These are phyloP conservation scores for Brassica cretica DNA, from an alignment of 345 rosid genomes.

Conservation along the genomic window DNA sequence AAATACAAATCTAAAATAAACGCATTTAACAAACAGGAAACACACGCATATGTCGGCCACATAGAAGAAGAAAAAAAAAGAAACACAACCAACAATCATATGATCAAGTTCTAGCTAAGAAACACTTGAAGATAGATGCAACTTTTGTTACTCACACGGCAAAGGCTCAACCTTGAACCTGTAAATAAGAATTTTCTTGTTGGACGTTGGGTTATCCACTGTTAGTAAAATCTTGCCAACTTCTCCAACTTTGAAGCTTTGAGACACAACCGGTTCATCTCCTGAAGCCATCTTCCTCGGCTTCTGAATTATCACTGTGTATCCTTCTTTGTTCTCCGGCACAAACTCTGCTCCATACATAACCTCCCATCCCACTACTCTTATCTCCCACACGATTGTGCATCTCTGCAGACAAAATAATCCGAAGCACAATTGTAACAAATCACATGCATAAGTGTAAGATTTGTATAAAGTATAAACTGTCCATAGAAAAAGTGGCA, in stretches of 20 bases:
- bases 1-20: slow-evolving; percentile 13
- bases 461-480: background rate
- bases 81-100: slow-evolving; percentile 21
- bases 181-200: slow-evolving; percentile 39
- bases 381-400: slow-evolving; percentile 38
- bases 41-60: slow-evolving; percentile 23
- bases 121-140: slow-evolving; percentile 9
- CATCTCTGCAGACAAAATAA: slow-evolving; percentile 29
- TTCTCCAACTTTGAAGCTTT: slow-evolving; percentile 42
- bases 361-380: slow-evolving; percentile 45
- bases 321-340: slow-evolving; percentile 36
- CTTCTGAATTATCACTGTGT: slow-evolving; percentile 43
- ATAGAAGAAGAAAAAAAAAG: background rate
- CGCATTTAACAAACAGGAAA: slow-evolving; percentile 19
- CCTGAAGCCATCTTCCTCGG: slow-evolving; percentile 32
- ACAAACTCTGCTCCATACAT: slow-evolving; percentile 42
- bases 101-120: slow-evolving; percentile 25
- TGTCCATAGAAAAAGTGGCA: background rate
- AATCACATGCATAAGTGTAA: background rate
- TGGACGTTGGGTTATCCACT: slow-evolving; percentile 31
- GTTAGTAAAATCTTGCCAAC: slow-evolving; percentile 39
- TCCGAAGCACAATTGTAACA: background rate
- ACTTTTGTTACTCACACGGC: slow-evolving; percentile 4
- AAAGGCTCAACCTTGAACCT: slow-evolving; percentile 39
- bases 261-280: slow-evolving; percentile 38